A percentile compares a stretch with the other conserved stretches of the same genome.
These are phyloP conservation scores for Oryza rufipogon DNA, from an alignment of 176 grass and related monocot species.

Conservation along the genomic window DNA sequence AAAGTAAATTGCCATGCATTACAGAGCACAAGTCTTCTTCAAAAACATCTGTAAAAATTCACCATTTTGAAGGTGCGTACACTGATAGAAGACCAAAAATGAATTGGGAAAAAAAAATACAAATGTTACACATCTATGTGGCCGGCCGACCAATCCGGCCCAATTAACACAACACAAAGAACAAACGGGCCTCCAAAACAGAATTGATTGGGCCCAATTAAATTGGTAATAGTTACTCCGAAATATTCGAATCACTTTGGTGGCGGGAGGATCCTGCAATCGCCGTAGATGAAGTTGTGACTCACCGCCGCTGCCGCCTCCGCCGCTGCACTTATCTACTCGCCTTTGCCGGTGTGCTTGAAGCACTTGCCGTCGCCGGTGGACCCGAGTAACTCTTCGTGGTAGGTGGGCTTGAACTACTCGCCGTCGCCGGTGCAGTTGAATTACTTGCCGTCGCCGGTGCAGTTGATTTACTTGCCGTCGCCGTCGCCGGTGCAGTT, in stretches of 20 bases:
- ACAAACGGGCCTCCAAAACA: background rate
- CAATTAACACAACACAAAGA: background rate
- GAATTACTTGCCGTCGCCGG: too few species aligned
- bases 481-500: background rate
- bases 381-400: too few species aligned
- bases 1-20: background rate
- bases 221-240: too few species aligned
- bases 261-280: too few species aligned
- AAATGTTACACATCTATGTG: background rate
- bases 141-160: background rate
- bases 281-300: too few species aligned
- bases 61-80: background rate
- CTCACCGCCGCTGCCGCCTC: too few species aligned
- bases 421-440: background rate
- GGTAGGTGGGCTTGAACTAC: too few species aligned
- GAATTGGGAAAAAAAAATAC: background rate
- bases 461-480: too few species aligned
- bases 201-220: background rate
- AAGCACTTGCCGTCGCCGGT: too few species aligned
- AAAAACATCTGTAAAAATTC: background rate
- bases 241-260: too few species aligned
- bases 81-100: background rate
- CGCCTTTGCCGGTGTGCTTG: too few species aligned
- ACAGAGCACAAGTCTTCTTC: background rate
- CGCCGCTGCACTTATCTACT: too few species aligned